Conservation (phyloP, 2,329 filamentous ascomycete species). For the Dothistroma septosporum region DNA sequence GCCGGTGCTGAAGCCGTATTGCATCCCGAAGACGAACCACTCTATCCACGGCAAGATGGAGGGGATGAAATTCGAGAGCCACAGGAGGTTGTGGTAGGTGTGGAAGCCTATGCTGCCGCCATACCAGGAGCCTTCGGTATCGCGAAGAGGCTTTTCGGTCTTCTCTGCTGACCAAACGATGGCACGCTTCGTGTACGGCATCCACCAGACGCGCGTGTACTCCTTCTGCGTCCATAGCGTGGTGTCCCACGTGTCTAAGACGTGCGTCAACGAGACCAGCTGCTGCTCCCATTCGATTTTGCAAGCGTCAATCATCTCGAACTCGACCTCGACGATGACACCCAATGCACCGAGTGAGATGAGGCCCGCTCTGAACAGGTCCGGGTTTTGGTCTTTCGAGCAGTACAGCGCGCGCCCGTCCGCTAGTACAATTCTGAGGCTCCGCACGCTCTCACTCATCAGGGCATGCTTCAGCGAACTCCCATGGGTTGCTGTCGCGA, state of each 20-base stretch:
- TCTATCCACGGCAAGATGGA: slow-evolving; percentile 81
- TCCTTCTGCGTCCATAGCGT: slow-evolving; percentile 79
- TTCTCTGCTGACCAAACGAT: slow-evolving; percentile 88
- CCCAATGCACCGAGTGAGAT: slow-evolving; percentile 85
- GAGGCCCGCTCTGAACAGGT: slow-evolving; percentile 83
- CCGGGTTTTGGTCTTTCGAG: slow-evolving; percentile 60
- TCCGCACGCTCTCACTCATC: slow-evolving; percentile 71
- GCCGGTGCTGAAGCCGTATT: slow-evolving; percentile 81
- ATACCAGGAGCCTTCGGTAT: slow-evolving; percentile 69
- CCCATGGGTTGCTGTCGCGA: slow-evolving; percentile 89
- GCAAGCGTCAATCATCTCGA: slow-evolving; percentile 74
- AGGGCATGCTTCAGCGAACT: slow-evolving; percentile 80
- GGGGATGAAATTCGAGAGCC: slow-evolving; percentile 71
- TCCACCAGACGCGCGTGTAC: slow-evolving; percentile 96
- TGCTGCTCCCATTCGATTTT: slow-evolving; percentile 84
- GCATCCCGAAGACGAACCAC: slow-evolving; percentile 96
- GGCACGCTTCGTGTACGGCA: slow-evolving; percentile 82
- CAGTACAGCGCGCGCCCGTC: slow-evolving; percentile 72
- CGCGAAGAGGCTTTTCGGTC: slow-evolving; percentile 58
- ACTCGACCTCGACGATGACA: slow-evolving; percentile 84
- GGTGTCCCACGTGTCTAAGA: slow-evolving; percentile 67
- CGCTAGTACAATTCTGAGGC: slow-evolving; percentile 74
- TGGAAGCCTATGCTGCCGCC: slow-evolving; percentile 78
- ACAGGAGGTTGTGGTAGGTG: slow-evolving; percentile 87
- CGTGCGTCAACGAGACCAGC: slow-evolving; percentile 63